These are phyloP conservation scores for Curvularia sp. DNA, from an alignment of 2,329 filamentous ascomycete species.

Conservation along the genomic window DNA sequence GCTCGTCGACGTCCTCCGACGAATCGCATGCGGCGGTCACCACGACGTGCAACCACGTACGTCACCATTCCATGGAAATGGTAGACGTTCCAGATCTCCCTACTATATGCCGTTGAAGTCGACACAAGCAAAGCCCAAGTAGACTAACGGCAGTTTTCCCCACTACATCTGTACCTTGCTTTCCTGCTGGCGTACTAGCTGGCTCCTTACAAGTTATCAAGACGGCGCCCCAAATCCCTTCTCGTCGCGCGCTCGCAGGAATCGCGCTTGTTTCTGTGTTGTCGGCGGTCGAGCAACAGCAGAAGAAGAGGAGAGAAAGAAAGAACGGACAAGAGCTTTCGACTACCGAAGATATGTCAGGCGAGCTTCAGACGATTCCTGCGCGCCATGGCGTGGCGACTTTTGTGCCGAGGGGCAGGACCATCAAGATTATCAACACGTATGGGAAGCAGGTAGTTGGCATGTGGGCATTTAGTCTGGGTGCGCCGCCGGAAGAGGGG, in stretches of 20 bases:
- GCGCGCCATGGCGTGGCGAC: conserved; percentile 59
- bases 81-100: conserved; percentile 17
- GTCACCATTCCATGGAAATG: conserved; percentile 23
- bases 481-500: conserved; percentile 52
- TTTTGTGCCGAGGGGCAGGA: conserved; percentile 57
- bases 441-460: conserved; percentile 60
- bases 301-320: conserved; percentile 30
- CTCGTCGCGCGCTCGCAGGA: conserved; percentile 46
- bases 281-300: conserved; percentile 45
- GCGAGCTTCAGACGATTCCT: conserved; percentile 55
- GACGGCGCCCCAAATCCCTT: conserved; percentile 41
- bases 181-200: conserved; percentile 10
- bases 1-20: conserved; percentile 20
- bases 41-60: conserved; percentile 19
- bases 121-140: conserved; percentile 7
- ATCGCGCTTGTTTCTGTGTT: conserved; percentile 45
- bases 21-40: conserved; percentile 14
- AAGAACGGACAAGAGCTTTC: conserved; percentile 20
- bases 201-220: conserved; percentile 22
- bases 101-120: conserved; percentile 15
- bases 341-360: conserved; percentile 45
- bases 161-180: conserved; percentile 4
- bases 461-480: conserved; percentile 58
- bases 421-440: conserved; percentile 59
- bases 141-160: conserved; percentile 3